These are phyloP conservation scores for Fusarium brachygibbosum DNA, from an alignment of 2,329 filamentous ascomycete species.

Conservation along the genomic window DNA sequence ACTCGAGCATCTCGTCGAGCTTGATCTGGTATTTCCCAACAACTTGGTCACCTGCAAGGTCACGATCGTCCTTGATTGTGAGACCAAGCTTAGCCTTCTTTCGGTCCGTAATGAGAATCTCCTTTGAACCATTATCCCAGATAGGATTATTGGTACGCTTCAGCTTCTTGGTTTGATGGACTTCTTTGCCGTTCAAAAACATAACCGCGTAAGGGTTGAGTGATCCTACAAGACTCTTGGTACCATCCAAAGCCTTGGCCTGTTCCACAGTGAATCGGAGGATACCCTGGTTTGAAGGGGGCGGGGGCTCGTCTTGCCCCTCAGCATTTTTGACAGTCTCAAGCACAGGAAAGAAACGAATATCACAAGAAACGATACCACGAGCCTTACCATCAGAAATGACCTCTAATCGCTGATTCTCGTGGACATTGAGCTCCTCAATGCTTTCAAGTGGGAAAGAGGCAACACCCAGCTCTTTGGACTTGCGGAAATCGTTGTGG, in stretches of 20 bases:
- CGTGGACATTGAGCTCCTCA: slow-evolving; percentile 80
- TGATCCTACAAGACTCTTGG: slow-evolving; percentile 89
- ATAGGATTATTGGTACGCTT: slow-evolving; percentile 98
- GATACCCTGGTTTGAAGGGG: slow-evolving; percentile 94
- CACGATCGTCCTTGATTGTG: slow-evolving; percentile 95
- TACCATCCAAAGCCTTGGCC: slow-evolving; percentile 93
- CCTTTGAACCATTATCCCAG: slow-evolving; percentile 92
- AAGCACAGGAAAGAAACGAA: slow-evolving; percentile 96
- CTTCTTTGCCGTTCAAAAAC: slow-evolving; percentile 90
- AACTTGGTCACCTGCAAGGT: slow-evolving; percentile 83
- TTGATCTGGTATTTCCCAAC: slow-evolving; percentile 96
- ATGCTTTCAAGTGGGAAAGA: slow-evolving; percentile 88
- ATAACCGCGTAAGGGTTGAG: slow-evolving; percentile 93
- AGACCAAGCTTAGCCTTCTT: slow-evolving; percentile 91
- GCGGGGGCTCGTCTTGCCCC: slow-evolving; percentile 82
- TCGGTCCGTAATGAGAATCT: slow-evolving; percentile 93
- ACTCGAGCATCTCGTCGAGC: slow-evolving; percentile 90
- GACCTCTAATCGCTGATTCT: slow-evolving; percentile 88
- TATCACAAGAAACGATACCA: slow-evolving; percentile 82
- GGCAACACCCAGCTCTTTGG: slow-evolving; percentile 91
- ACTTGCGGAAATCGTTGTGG: slow-evolving; percentile 95
- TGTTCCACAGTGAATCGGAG: slow-evolving; percentile 93
- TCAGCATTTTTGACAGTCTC: slow-evolving; percentile 78
- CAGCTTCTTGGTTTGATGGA: slow-evolving; percentile 89
- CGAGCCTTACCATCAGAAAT: slow-evolving; percentile 86